Percentiles rank a stretch among this genome's conserved stretches.
These are phyloP conservation scores for Colletotrichum sp. DNA, from an alignment of 2,329 filamentous ascomycete species.

Conservation along the genomic window DNA sequence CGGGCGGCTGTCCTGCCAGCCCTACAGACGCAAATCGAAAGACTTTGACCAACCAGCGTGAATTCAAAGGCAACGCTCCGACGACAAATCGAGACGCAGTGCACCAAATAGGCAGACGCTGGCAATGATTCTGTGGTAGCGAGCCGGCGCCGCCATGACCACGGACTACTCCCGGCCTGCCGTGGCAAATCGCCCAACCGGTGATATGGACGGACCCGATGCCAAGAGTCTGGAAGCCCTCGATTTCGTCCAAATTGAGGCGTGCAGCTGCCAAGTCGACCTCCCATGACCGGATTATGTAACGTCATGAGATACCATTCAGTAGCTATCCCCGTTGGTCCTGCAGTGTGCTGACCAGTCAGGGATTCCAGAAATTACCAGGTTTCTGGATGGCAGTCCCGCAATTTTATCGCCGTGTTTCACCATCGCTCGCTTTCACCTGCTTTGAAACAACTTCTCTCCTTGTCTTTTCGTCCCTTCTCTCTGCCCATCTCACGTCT, in stretches of 20 bases:
- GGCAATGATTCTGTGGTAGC: not conserved
- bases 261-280: not conserved
- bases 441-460: not conserved
- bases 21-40: not conserved
- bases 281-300: not conserved
- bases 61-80: not conserved
- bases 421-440: not conserved
- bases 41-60: not conserved
- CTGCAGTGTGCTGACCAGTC: not conserved
- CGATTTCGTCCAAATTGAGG: not conserved
- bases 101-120: not conserved
- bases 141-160: not conserved
- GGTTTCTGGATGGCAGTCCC: conserved; percentile 4
- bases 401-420: not conserved
- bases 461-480: not conserved
- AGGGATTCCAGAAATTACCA: not conserved
- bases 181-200: not conserved
- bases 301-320: not conserved
- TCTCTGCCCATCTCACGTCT: not conserved
- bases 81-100: not conserved
- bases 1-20: not conserved
- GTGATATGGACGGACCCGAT: not conserved
- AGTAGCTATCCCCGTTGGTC: not conserved
- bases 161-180: not conserved
- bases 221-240: not conserved